phyloP scores from a whole-genome alignment of 2,329 filamentous ascomycete species.

The Immersiporthe knoxdaviesiana region DNA sequence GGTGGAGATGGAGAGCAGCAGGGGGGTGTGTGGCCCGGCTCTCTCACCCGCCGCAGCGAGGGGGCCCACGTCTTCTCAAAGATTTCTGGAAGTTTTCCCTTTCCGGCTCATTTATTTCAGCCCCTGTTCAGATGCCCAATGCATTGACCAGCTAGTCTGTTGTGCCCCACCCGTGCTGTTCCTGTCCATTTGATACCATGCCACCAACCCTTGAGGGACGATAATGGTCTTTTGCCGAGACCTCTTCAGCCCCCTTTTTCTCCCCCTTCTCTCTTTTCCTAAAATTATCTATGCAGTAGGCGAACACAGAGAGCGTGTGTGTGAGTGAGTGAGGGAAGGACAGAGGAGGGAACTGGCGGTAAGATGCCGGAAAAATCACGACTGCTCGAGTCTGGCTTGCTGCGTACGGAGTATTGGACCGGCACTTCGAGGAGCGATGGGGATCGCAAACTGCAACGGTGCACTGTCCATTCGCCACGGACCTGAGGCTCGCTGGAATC shows the following conservation, averaged over 20 bases:
- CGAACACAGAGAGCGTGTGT: background rate
- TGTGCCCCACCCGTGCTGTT: constrained; percentile 23
- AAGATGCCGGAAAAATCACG: constrained; percentile 3
- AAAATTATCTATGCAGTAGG: background rate
- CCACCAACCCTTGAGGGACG: constrained; percentile 18
- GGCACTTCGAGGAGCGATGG: constrained; percentile 2
- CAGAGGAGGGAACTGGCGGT: background rate
- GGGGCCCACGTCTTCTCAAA: constrained; percentile 20
- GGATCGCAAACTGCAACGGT: background rate
- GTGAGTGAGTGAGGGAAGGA: no score
- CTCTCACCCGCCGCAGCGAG: background rate
- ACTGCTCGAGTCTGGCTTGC: background rate
- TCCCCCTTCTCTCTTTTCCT: background rate
- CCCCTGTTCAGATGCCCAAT: constrained; percentile 21
- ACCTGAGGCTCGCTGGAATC: background rate
- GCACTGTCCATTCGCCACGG: constrained; percentile 10
- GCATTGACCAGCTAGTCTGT: constrained; percentile 26
- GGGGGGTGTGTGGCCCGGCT: constrained; percentile 15
- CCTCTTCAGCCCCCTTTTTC: constrained; percentile 20
- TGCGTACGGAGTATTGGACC: background rate
- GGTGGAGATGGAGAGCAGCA: background rate
- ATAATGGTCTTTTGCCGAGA: constrained; percentile 23
- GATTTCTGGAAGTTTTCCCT: constrained; percentile 28
- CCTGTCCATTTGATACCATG: constrained; percentile 25
- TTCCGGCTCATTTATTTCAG: constrained; percentile 22